Evolutionary conservation across 805 yeast genomes (phyloP).

Genomic region (Yarrowia bubula): DNA sequence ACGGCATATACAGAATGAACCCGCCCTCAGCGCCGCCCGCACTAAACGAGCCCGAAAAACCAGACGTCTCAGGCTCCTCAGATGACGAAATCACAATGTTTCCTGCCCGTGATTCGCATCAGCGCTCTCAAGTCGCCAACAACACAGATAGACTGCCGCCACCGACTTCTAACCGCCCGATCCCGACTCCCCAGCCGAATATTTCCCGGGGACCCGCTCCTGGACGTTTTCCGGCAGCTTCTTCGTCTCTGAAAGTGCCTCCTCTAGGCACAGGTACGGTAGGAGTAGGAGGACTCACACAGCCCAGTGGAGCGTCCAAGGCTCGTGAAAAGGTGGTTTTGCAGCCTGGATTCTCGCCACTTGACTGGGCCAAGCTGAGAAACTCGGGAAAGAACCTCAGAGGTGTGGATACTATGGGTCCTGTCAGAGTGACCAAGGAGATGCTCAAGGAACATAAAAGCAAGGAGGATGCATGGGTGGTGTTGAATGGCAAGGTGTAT

Average conservation of each 20-base stretch:
- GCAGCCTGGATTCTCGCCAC: slow-evolving; percentile 77
- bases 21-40: neutral
- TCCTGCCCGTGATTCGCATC: slow-evolving; percentile 19
- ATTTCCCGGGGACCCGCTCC: neutral
- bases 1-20: neutral
- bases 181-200: slow-evolving; percentile 15
- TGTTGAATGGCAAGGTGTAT: slow-evolving; percentile 74
- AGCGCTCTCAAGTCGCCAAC: neutral
- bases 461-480: slow-evolving; percentile 80
- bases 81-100: slow-evolving; percentile 21
- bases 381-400: slow-evolving; percentile 51
- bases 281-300: neutral
- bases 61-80: neutral
- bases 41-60: neutral
- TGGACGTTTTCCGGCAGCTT: slow-evolving; percentile 2
- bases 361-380: slow-evolving; percentile 77
- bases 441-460: slow-evolving; percentile 60
- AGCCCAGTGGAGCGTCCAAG: slow-evolving; percentile 5
- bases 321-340: slow-evolving; percentile 57
- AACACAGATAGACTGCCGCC: neutral
- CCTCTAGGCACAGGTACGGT: slow-evolving; percentile 15
- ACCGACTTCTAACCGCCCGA: slow-evolving; percentile 7
- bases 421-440: slow-evolving; percentile 44
- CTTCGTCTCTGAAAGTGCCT: slow-evolving; percentile 11
- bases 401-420: slow-evolving; percentile 34